Evolutionary conservation across 768 basidiomycete species (phyloP), one percentile per base, ranked within the genome.

Genomic region (Scleroderma bovista): DNA sequence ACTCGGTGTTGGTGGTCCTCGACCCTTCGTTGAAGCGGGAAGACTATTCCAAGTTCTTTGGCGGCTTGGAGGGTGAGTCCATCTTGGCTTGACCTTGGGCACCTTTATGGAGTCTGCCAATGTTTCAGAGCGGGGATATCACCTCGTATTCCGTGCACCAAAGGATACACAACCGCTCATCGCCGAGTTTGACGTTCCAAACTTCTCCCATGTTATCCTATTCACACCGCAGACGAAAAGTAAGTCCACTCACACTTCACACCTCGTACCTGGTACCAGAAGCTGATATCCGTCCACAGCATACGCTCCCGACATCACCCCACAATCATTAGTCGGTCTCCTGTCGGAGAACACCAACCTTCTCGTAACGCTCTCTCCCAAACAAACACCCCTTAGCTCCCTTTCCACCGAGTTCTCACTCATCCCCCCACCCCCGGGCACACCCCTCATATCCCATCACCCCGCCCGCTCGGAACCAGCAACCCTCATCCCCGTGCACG

Each of bases 341-440:
- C 72, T 91, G 26, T 72, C 80, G 23, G 76, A 77, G 52, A 75
- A 80, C 53, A 83, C 88, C 48, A 96, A 97, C 72, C 72, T 98
- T 49, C 79, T 99, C 56, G 70, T 96, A 57, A 81, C 86, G 3
- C 78, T 95, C 51, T 86, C 89, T 2, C 72, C 86, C 57, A 84
- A 79, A 70, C 79, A 86, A 69, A 84, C 83, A 2, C 73, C 88
- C 37, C 72, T 94, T 10, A 75, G 81, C 12, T 80, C 86, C 12
- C 79, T 95, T 48, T 90, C 93, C 0, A 67, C 90, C 44, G 96
- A 99, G 72, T 98, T 98, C 74, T 88, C 88, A 33, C 76, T 98
- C 49, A 80, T 92, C 46, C 84, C 91, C 22, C 88, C 89, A 16
- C 90, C 92, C 6, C 87, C 92, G 2, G 84, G 84, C 2, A 86